phyloP scores from a whole-genome alignment of 2,329 filamentous ascomycete genomes.

The Pseudonectria foliicola region DNA sequence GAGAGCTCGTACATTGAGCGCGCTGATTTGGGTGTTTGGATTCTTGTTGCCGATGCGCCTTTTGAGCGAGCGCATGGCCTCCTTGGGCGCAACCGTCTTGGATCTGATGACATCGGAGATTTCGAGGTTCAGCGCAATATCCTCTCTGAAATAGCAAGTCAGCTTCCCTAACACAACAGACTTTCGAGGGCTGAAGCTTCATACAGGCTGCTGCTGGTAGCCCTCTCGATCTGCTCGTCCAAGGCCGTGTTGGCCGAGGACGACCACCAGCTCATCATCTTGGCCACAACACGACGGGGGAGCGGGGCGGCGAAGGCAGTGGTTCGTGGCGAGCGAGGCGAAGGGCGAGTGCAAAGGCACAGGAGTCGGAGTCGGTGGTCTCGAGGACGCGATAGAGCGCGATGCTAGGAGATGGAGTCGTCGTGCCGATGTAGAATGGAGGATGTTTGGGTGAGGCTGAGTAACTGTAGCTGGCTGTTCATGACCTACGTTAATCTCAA shows the following conservation, averaged over 20 bases:
- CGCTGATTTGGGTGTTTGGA: constrained; percentile 90
- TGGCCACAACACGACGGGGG: constrained; percentile 11
- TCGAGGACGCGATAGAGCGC: too few species aligned
- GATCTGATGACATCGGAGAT: constrained; percentile 97
- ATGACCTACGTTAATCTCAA: too few species aligned
- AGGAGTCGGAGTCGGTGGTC: too few species aligned
- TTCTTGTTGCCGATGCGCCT: constrained; percentile 94
- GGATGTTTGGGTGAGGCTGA: too few species aligned
- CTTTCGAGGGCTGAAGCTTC: not conserved
- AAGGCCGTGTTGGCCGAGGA: constrained; percentile 82
- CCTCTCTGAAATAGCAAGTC: constrained; percentile 54
- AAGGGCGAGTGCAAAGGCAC: too few species aligned
- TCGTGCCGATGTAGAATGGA: too few species aligned
- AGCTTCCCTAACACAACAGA: constrained; percentile 9
- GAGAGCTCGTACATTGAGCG: constrained; percentile 65
- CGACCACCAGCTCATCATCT: constrained; percentile 93
- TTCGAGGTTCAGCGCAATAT: constrained; percentile 94
- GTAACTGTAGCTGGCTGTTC: too few species aligned
- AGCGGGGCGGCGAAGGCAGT: not conserved
- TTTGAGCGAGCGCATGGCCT: constrained; percentile 96
- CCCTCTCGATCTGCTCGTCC: constrained; percentile 95
- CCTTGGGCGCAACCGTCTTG: constrained; percentile 94
- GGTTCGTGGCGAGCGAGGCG: constrained; percentile 1
- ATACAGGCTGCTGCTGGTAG: constrained; percentile 88
- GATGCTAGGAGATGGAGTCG: too few species aligned